These are phyloP conservation scores for Ustulina deusta DNA, from an alignment of 2,329 filamentous ascomycete genomes.

Conservation along the genomic window DNA sequence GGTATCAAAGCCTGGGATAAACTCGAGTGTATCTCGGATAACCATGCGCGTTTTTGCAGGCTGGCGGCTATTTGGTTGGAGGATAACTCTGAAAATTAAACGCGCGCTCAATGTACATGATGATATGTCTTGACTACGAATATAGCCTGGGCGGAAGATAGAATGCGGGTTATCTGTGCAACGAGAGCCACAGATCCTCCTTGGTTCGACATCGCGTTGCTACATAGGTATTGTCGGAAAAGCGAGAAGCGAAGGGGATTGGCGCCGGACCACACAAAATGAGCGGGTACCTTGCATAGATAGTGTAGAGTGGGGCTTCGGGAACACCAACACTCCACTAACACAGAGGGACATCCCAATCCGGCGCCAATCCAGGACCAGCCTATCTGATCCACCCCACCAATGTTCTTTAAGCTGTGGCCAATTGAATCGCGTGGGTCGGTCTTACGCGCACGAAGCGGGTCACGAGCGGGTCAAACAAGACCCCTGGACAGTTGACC, in stretches of 20 bases:
- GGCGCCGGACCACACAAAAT: slow-evolving; percentile 21
- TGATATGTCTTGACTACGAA: slow-evolving; percentile 16
- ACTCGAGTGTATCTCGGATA: background rate
- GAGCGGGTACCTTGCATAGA: slow-evolving; percentile 36
- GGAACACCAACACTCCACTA: background rate
- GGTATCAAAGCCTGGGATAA: slow-evolving; percentile 16
- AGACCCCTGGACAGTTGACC: slow-evolving; percentile 20
- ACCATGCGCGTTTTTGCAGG: slow-evolving; percentile 10
- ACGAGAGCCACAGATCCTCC: slow-evolving; percentile 3
- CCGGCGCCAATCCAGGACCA: slow-evolving; percentile 19
- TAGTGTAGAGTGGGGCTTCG: slow-evolving; percentile 8
- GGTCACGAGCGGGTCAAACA: slow-evolving; percentile 33
- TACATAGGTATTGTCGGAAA: background rate
- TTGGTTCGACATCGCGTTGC: background rate
- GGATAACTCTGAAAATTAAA: slow-evolving; percentile 16
- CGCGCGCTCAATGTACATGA: slow-evolving; percentile 32
- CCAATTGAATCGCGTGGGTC: slow-evolving; percentile 25
- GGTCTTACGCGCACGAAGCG: background rate
- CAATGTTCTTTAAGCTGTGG: background rate
- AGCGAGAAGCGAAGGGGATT: slow-evolving; percentile 17
- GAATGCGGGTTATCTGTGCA: slow-evolving; percentile 1
- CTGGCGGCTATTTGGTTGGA: slow-evolving; percentile 30
- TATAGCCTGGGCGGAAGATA: too few relatives aligned
- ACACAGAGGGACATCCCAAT: slow-evolving; percentile 4
- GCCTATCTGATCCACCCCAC: slow-evolving; percentile 3